Conservation (phyloP, 768 basidiomycete species). For the Boletus pseudo-olivaceus region DNA sequence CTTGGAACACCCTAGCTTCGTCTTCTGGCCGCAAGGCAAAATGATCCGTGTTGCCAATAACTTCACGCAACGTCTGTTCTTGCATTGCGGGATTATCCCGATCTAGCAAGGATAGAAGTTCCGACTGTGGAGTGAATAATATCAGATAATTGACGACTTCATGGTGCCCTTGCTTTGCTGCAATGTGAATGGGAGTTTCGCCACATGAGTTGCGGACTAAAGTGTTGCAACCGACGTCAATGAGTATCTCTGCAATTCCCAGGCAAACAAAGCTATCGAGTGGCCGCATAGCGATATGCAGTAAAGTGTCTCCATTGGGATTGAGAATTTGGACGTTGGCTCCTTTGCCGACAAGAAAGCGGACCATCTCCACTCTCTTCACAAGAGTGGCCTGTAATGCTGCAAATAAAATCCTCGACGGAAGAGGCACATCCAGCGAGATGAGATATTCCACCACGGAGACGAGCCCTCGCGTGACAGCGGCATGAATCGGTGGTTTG, state of each 20-base stretch:
- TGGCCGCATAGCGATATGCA: neutral
- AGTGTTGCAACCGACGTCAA: neutral
- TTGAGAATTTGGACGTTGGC: neutral
- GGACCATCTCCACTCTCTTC: conserved; percentile 3
- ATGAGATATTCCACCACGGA: neutral
- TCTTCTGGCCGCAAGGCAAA: neutral
- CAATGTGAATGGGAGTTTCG: neutral
- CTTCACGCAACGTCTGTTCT: neutral
- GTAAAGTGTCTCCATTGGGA: neutral
- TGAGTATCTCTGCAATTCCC: neutral
- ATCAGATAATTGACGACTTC: neutral
- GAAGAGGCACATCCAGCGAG: neutral
- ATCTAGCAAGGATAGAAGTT: neutral
- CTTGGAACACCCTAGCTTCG: neutral
- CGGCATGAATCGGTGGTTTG: neutral
- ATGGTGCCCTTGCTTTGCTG: neutral
- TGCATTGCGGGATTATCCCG: neutral
- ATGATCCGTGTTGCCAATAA: neutral
- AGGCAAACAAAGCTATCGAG: neutral
- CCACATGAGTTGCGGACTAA: neutral
- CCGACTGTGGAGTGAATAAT: neutral
- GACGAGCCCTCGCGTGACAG: conserved; percentile 1
- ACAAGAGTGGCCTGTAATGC: neutral
- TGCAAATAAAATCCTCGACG: neutral
- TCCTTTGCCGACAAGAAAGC: neutral